These are phyloP conservation scores for Helianthus tuberosus DNA, from an alignment of 129 eudicot species.

Conservation along the genomic window DNA sequence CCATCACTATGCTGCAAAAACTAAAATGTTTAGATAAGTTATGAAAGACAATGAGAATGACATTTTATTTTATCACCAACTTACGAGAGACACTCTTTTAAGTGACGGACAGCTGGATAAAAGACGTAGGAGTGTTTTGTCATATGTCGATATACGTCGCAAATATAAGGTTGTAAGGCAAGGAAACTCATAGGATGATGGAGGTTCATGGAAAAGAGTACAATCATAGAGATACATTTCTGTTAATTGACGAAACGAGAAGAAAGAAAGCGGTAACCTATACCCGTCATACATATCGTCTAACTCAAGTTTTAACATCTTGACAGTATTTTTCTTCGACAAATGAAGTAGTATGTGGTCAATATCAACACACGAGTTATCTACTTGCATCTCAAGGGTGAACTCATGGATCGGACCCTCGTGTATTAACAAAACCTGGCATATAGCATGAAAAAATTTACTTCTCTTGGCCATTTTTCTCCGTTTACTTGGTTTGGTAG, in stretches of 20 bases:
- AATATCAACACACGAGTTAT: too few relatives aligned
- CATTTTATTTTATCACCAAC: background rate
- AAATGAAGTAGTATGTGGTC: too few relatives aligned
- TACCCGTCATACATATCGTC: background rate
- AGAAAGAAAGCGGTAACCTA: background rate
- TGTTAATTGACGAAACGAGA: conserved; percentile 11
- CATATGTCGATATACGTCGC: background rate
- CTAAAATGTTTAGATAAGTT: background rate
- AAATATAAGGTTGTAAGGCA: conserved; percentile 21
- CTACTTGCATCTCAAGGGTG: too few relatives aligned
- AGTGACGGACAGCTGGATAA: conserved; percentile 17
- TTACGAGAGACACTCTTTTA: background rate
- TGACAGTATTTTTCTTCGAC: too few relatives aligned
- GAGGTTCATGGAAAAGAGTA: background rate
- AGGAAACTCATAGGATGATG: conserved; percentile 1
- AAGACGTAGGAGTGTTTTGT: background rate
- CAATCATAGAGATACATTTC: background rate
- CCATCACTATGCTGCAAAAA: background rate
- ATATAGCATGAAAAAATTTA: conserved; percentile 20
- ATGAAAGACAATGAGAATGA: background rate
- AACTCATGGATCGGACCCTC: conserved; percentile 18
- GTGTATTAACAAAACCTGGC: conserved; percentile 9
- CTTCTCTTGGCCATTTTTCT: background rate
- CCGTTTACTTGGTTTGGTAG: background rate
- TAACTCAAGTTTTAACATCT: too few relatives aligned